Base-by-base conservation (phyloP, 345 rosid genomes). In the Boechera stricta region DNA sequence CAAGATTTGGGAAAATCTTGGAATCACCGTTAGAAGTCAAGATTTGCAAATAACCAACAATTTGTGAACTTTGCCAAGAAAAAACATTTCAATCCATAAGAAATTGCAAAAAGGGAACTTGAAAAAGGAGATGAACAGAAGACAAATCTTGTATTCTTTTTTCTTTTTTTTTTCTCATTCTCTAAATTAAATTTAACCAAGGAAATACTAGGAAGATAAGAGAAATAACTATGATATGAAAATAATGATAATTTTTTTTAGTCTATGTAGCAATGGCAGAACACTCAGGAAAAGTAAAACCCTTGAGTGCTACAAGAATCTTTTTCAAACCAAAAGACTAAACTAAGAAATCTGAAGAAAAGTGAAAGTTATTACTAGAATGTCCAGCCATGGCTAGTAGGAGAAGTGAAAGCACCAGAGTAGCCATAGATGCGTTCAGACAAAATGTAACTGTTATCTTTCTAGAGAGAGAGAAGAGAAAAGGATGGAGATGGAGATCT, bases 381-480 rank as follows among this genome's bases (percentile, higher is more conserved):
- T 61, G 81, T 41, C 82, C 83, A 54, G 84, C 61, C 82, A 87
- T 57, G 84, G 89, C 72, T 42, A 89, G 64, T 45, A 87, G 52
- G 63, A 87, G 86, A 75, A 79, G 64, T 45, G 85, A 60, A 64
- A 89, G 42, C 64, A 83, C 39, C 68, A 84, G 66, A 77, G 75
- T 35, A 74, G 86, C 86, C 93, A 88, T 86, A 56, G 68, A 70
- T 71, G 56, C 31, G 58, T 62, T 47, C 64, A 60, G 72, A 63
- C 35, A 64, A 56, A 64, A 71, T 80, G 83, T 21, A 18, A 56
- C 56, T 13, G 72, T 5, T 57, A 13, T 21, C 48, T 60, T 56
- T 62, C 67, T 64, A 24, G 53, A 7, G 2, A 21, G n/a, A 69
- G n/a, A 64, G 74, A 21, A 39, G 28, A 53, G 47, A 33, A 32